Base-by-base conservation (phyloP, 345 rosid species). In the Pistacia atlantica region DNA sequence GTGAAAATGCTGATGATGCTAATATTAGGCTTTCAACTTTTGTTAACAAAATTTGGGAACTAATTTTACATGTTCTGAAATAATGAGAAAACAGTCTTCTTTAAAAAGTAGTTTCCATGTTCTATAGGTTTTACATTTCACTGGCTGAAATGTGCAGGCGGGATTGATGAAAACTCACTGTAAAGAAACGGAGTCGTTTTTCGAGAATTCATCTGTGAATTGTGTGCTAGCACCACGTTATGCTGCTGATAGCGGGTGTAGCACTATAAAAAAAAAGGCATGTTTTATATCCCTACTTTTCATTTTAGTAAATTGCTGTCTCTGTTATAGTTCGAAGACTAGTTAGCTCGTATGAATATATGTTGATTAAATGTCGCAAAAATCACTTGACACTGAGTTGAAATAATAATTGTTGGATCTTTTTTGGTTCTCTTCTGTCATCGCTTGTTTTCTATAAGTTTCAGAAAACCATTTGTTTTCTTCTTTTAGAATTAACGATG, bases 141-240 rank as follows among this genome's bases (percentile, higher is more conserved):
- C 45, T 42, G 45, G 45, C 7, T 42, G 45, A 42, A 42, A 42
- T 42, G 42, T 84, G 89, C 90, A 96, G 99, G 60, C 61, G 68
- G 99, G 99, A 77, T 81, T 93, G 71, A 96, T 96, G 99, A 75
- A 70, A 68, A 96, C 99, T 1, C 99, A 93, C 56, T 97, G 93
- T 81, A 98, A 96, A 86, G 97, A 93, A 75, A 96, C 99, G 3
- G 57, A 76, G 73, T 90, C 87, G 84, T 96, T 94, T 78, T 96
- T 96, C 86, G 92, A 84, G 90, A 90, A 93, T 88, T 96, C 99
- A 1, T 94, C 99, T 42, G 98, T 96, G 18, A 90, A 42, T n/a
- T 96, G 99, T 67, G 97, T 89, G 20, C 81, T 94, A 84, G 84
- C 97, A 10, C 91, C 98, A 0, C 97, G 99, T 4, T 94, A 90